Evolutionary conservation across 768 basidiomycete genomes (phyloP).

Genomic region (Pisolithus tinctorius): DNA sequence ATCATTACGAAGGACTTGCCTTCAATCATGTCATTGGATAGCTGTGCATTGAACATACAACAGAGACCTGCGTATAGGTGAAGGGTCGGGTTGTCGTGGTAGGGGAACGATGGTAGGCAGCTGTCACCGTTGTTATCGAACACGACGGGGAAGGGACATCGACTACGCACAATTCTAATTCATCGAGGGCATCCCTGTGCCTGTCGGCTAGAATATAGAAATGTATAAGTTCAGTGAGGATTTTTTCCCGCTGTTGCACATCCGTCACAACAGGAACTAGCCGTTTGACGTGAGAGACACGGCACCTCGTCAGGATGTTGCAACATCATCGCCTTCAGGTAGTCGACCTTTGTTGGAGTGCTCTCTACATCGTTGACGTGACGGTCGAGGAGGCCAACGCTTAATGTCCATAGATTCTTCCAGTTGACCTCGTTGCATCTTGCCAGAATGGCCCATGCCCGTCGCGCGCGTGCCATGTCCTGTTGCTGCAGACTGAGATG

Average conservation of each 20-base stretch:
- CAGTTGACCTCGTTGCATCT: conserved; percentile 76
- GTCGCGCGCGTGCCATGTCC: conserved; percentile 56
- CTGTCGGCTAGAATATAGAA: conserved; percentile 51
- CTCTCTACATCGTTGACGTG: conserved; percentile 22
- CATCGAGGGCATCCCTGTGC: conserved; percentile 70
- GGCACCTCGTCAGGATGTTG: conserved; percentile 61
- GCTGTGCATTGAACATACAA: conserved; percentile 55
- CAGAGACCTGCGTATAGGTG: conserved; percentile 82
- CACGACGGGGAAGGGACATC: background rate
- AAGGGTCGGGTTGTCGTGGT: conserved; percentile 70
- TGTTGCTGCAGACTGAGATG: conserved; percentile 63
- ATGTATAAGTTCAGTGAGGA: conserved; percentile 71
- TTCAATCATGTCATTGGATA: conserved; percentile 4
- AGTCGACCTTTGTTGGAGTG: conserved; percentile 42
- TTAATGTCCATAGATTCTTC: conserved; percentile 64
- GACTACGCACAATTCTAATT: conserved; percentile 69
- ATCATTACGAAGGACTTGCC: background rate
- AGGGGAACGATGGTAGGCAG: conserved; percentile 84
- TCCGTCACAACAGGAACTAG: background rate
- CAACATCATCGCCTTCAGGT: conserved; percentile 65
- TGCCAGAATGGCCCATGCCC: conserved; percentile 68
- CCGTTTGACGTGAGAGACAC: conserved; percentile 2
- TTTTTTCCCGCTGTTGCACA: conserved; percentile 52
- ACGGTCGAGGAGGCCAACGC: conserved; percentile 48
- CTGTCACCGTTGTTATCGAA: conserved; percentile 31